Evolutionary conservation across 2,329 filamentous ascomycete genomes (phyloP).

Genomic region (Penicillium sp.): DNA sequence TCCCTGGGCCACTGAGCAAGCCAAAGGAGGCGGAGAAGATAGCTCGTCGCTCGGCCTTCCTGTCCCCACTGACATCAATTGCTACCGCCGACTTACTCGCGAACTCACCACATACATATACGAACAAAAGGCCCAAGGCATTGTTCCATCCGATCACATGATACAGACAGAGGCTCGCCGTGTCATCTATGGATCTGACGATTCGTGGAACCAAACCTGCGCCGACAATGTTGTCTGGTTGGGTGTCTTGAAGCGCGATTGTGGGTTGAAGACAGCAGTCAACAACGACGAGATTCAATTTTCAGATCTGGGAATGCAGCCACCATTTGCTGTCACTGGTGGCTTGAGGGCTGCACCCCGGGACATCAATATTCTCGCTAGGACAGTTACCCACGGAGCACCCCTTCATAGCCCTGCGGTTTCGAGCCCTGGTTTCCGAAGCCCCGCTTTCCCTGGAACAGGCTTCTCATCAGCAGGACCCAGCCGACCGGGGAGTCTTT

Average conservation of each 20-base stretch:
- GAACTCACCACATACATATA: slow-evolving; percentile 44
- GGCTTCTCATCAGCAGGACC: slow-evolving; percentile 37
- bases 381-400: slow-evolving; percentile 23
- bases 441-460: slow-evolving; percentile 31
- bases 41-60: slow-evolving; percentile 17
- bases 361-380: slow-evolving; percentile 35
- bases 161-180: slow-evolving; percentile 38
- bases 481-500: slow-evolving; percentile 39
- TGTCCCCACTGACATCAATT: slow-evolving; percentile 41
- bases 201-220: slow-evolving; percentile 47
- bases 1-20: slow-evolving; percentile 33
- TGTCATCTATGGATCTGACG: slow-evolving; percentile 37
- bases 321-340: slow-evolving; percentile 44
- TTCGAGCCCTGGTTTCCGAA: slow-evolving; percentile 35
- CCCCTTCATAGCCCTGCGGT: slow-evolving; percentile 27
- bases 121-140: slow-evolving; percentile 34
- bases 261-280: slow-evolving; percentile 37
- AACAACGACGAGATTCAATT: slow-evolving; percentile 37
- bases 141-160: slow-evolving; percentile 40
- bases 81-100: slow-evolving; percentile 42
- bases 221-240: slow-evolving; percentile 51
- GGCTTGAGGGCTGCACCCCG: slow-evolving; percentile 35
- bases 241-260: slow-evolving; percentile 46
- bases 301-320: slow-evolving; percentile 43
- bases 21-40: slow-evolving; percentile 15